A percentile compares a stretch with the other conserved stretches of the same genome.
These are phyloP conservation scores for Oryza glumipatula DNA, from an alignment of 176 grass and related monocot species.

Conservation along the genomic window DNA sequence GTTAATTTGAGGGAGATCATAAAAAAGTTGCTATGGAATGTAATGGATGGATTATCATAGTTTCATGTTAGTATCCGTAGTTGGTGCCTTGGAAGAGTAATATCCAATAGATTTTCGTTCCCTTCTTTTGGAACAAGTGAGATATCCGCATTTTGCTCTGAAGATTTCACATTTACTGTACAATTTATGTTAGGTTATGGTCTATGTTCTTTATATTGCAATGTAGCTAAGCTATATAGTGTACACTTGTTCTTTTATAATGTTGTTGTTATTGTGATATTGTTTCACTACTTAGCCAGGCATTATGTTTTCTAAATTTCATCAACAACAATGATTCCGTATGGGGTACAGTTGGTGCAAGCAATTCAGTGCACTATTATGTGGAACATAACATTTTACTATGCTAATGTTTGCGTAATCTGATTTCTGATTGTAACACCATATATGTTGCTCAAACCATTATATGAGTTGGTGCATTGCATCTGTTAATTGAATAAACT, in stretches of 20 bases:
- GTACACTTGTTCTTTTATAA: neutral
- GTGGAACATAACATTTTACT: neutral
- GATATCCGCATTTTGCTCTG: neutral
- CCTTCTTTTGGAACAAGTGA: neutral
- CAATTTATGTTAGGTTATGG: neutral
- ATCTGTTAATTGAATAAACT: constrained; percentile 7
- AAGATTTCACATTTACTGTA: neutral
- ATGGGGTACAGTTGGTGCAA: neutral
- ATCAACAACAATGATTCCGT: neutral
- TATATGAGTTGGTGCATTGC: constrained; percentile 11
- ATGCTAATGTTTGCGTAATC: constrained; percentile 7
- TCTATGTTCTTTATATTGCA: constrained; percentile 9
- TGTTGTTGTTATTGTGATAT: neutral
- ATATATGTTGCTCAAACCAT: neutral
- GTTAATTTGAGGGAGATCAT: neutral
- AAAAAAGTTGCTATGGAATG: neutral
- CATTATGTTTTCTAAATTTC: constrained; percentile 12
- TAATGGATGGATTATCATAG: neutral
- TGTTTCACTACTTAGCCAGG: neutral
- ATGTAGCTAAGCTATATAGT: neutral
- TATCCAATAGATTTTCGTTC: neutral
- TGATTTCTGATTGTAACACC: neutral
- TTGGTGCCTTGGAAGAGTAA: neutral
- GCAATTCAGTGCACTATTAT: neutral
- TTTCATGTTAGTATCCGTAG: neutral